Percentiles rank a stretch among this genome's conserved stretches.
phyloP scores from a whole-genome alignment of 108 stramenopile species.

The Skeletonema potamos region DNA sequence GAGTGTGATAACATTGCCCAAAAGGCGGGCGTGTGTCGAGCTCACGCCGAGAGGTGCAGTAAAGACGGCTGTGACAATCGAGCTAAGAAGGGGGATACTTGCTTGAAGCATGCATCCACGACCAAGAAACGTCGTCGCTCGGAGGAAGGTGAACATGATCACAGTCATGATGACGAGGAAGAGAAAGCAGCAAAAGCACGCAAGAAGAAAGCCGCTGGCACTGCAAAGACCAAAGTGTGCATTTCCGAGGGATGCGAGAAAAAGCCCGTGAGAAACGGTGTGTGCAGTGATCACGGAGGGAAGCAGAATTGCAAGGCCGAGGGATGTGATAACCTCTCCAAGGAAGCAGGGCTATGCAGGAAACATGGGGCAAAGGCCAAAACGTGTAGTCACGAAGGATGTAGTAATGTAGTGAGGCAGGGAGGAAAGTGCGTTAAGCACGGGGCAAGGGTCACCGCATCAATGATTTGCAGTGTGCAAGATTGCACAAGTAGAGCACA shows the following conservation, averaged over 20 bases:
- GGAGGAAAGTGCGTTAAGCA: conserved; percentile 23
- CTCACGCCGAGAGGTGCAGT: background rate
- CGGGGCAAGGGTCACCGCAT: conserved; percentile 7
- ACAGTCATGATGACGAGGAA: background rate
- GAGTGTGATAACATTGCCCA: background rate
- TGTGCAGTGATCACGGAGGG: background rate
- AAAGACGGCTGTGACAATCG: conserved; percentile 11
- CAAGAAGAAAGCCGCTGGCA: background rate
- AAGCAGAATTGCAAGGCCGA: conserved; percentile 1
- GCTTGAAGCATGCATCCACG: background rate
- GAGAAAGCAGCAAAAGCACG: background rate
- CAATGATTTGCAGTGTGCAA: conserved; percentile 3
- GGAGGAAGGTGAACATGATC: background rate
- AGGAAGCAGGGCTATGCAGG: background rate
- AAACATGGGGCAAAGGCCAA: conserved; percentile 4
- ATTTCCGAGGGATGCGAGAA: background rate
- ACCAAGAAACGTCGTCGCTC: background rate
- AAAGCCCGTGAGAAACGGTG: background rate
- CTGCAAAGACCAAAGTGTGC: background rate
- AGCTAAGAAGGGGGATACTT: conserved; percentile 6
- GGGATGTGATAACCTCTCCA: background rate
- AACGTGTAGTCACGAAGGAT: background rate
- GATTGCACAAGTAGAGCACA: background rate
- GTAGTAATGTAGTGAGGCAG: background rate
- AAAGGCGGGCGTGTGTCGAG: background rate